A percentile compares a stretch with the other conserved stretches of the same genome.
Conservation (phyloP, 345 rosid species). For the Punica granatum region DNA sequence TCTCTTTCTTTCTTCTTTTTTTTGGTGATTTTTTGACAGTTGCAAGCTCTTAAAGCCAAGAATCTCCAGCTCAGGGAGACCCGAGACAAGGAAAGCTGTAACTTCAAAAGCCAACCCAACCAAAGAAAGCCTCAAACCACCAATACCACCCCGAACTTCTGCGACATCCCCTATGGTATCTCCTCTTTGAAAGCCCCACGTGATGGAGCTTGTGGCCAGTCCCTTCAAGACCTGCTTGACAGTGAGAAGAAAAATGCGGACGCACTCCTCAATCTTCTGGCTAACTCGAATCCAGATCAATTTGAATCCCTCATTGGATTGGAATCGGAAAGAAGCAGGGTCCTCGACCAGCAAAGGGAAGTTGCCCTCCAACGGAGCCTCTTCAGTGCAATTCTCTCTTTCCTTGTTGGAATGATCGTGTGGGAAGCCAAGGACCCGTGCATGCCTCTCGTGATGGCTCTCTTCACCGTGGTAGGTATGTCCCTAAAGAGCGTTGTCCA, state of each 20-base stretch:
- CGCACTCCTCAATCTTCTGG: slow-evolving; percentile 10
- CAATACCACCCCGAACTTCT: slow-evolving; percentile 14
- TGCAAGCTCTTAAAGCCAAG: slow-evolving; percentile 45
- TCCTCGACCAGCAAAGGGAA: slow-evolving; percentile 29
- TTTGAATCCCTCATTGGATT: slow-evolving; percentile 6
- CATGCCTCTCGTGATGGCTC: slow-evolving; percentile 71
- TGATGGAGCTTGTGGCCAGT: slow-evolving; percentile 12
- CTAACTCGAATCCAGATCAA: slow-evolving; percentile 14
- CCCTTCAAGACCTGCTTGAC: slow-evolving; percentile 20
- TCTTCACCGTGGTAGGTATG: slow-evolving; percentile 64
- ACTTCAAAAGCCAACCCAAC: slow-evolving; percentile 20
- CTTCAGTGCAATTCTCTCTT: slow-evolving; percentile 52
- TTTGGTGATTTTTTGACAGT: slow-evolving; percentile 30
- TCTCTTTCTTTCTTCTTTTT: no score
- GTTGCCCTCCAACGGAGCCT: slow-evolving; percentile 48
- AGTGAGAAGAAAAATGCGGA: slow-evolving; percentile 14
- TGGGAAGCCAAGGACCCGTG: slow-evolving; percentile 63
- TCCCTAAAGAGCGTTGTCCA: slow-evolving; percentile 61
- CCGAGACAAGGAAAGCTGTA: slow-evolving; percentile 24
- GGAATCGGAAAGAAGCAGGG: slow-evolving; percentile 16
- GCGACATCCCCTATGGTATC: slow-evolving; percentile 9
- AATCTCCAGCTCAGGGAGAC: slow-evolving; percentile 41
- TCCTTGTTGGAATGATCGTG: slow-evolving; percentile 55
- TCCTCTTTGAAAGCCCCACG: slow-evolving; percentile 14
- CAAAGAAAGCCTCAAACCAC: slow-evolving; percentile 8